Percentiles rank a stretch among this genome's conserved stretches.
Conservation (phyloP, 2,329 filamentous ascomycete species). For the Epichloe baconii region DNA sequence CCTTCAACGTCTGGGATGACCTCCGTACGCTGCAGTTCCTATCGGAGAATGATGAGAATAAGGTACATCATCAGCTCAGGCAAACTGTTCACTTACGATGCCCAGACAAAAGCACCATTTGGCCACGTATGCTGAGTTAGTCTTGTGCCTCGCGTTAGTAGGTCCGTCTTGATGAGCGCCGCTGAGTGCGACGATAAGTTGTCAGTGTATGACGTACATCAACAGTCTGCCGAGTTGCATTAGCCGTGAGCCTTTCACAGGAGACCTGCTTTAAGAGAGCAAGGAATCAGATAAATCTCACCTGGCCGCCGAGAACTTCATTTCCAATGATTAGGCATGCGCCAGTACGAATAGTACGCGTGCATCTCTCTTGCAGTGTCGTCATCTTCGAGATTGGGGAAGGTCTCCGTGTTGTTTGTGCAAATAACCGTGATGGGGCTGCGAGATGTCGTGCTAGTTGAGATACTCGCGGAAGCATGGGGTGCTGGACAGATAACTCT, state of each 20-base stretch:
- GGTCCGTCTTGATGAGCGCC: not conserved
- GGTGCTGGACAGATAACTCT: too few species aligned
- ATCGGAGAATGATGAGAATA: not conserved
- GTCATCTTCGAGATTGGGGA: too few species aligned
- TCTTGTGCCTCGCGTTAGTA: slow-evolving; percentile 25
- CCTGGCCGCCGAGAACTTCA: not conserved
- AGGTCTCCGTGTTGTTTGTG: too few species aligned
- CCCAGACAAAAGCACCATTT: slow-evolving; percentile 52
- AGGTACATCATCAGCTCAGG: not conserved
- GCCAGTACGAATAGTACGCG: too few species aligned
- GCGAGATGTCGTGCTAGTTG: too few species aligned
- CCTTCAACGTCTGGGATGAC: slow-evolving; percentile 86
- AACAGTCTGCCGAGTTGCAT: slow-evolving; percentile 17
- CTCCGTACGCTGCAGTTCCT: slow-evolving; percentile 73
- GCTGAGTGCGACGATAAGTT: not conserved
- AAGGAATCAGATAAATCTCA: not conserved
- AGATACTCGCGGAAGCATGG: too few species aligned
- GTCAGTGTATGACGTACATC: slow-evolving; percentile 23
- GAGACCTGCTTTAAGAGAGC: not conserved
- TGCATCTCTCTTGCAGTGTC: too few species aligned
- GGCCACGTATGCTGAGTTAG: slow-evolving; percentile 50
- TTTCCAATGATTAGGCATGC: too few species aligned
- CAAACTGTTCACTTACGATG: slow-evolving; percentile 30
- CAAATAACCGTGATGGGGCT: too few species aligned
- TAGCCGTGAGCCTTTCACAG: not conserved